Percentiles rank a stretch among this genome's conserved stretches.
phyloP scores from a whole-genome alignment of 805 yeast species.

The Dipodascus geniculatus region DNA sequence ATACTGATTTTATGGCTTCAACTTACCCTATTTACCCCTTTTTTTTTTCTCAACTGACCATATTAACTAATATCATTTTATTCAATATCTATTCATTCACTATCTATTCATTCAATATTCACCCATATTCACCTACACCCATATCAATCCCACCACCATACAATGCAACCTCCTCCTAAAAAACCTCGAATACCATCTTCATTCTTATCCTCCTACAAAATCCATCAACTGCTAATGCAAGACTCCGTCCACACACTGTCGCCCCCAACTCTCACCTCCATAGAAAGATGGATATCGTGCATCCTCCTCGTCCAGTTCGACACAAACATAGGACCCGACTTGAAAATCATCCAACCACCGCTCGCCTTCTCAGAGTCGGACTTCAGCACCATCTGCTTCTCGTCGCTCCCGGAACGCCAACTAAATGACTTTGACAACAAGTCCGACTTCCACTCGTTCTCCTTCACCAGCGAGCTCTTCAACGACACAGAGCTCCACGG shows the following conservation, averaged over 20 bases:
- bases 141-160: not conserved
- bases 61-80: too few relatives aligned
- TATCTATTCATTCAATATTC: too few relatives aligned
- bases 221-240: conserved; percentile 17
- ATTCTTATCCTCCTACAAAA: conserved; percentile 37
- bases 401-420: conserved; percentile 18
- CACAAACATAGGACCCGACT: conserved; percentile 19
- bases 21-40: not conserved
- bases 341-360: conserved; percentile 20
- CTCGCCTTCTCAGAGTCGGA: conserved; percentile 17
- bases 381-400: conserved; percentile 18
- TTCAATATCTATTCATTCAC: too few relatives aligned
- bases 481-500: conserved; percentile 10
- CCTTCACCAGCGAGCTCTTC: conserved; percentile 7
- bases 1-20: not conserved
- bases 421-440: not conserved
- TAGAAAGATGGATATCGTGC: conserved; percentile 13
- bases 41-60: too few relatives aligned
- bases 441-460: conserved; percentile 11
- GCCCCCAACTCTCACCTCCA: conserved; percentile 2
- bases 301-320: conserved; percentile 18
- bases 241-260: conserved; percentile 2
- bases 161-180: not conserved
- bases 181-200: conserved; percentile 24
- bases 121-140: not conserved